A percentile compares a stretch with the other conserved stretches of the same genome.
Conservation (phyloP, 352 stramenopile species). For the Achlya hypogyna region DNA sequence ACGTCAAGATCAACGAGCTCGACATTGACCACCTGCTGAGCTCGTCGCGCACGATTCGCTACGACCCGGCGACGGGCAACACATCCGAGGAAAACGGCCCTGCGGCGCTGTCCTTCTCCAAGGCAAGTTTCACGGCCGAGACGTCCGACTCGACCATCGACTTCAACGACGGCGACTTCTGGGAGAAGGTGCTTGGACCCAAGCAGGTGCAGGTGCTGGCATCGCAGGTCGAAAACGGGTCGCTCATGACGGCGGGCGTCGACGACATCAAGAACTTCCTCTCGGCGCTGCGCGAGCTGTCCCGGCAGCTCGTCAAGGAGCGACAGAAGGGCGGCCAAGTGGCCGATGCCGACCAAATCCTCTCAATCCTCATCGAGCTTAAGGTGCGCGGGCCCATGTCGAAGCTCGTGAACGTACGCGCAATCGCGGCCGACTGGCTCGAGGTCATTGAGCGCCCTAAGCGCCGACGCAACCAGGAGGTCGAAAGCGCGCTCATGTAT, state of each 20-base stretch:
- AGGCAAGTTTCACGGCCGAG: slow-evolving; percentile 81
- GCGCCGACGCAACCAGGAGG: slow-evolving; percentile 72
- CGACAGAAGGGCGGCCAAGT: slow-evolving; percentile 75
- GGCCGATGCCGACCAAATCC: slow-evolving; percentile 72
- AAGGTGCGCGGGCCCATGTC: slow-evolving; percentile 76
- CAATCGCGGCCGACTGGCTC: slow-evolving; percentile 68
- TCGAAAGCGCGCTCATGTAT: slow-evolving; percentile 80
- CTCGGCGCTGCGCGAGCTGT: slow-evolving; percentile 63
- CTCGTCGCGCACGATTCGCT: slow-evolving; percentile 80
- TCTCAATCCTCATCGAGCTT: slow-evolving; percentile 81
- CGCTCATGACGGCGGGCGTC: slow-evolving; percentile 52
- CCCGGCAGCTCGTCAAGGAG: slow-evolving; percentile 73
- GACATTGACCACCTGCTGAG: slow-evolving; percentile 82
- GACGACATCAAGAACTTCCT: slow-evolving; percentile 80
- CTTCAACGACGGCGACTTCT: slow-evolving; percentile 88
- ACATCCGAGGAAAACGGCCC: slow-evolving; percentile 33
- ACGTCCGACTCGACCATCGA: slow-evolving; percentile 82
- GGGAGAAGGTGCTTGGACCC: slow-evolving; percentile 83
- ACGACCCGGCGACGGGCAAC: slow-evolving; percentile 62
- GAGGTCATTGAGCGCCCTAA: slow-evolving; percentile 83
- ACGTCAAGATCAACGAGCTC: slow-evolving; percentile 82
- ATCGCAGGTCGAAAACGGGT: slow-evolving; percentile 82
- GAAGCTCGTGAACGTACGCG: slow-evolving; percentile 70
- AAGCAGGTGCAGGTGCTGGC: slow-evolving; percentile 81
- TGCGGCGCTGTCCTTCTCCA: slow-evolving; percentile 76